Base-by-base conservation (phyloP, 495 filamentous ascomycete species). In the Gamarada debralockiae region DNA sequence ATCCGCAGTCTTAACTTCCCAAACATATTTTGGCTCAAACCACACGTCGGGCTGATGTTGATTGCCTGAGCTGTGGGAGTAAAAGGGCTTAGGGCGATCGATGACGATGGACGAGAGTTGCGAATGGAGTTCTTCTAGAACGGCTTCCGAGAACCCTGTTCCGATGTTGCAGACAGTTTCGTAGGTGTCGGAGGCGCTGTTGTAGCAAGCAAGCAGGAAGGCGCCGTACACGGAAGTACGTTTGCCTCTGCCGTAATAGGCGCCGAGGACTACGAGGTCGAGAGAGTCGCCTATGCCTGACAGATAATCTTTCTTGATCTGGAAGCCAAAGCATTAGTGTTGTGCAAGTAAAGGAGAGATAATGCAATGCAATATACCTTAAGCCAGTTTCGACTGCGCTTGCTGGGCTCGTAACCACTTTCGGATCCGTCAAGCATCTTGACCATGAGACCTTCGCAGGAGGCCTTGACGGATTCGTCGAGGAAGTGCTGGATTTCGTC, bases 121-220 rank as follows among this genome's bases (percentile, higher is more conserved):
- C 10, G 73, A 69, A 72, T 98, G 84, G 9, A 97, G 73, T 41
- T 90, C 86, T 60, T 95, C 86, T 3, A 98, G 82, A 3, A 87
- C 73, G 2, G 79, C 85, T 69, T 98, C 93, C 3, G 86, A 92
- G 69, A 98, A 98, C 1, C 93, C 93, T 2, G 93, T 98, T 53
- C 93, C 93, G 58, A 98, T 97, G 65, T 98, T 98, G 79, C 95
- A 98, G 21, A 97, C 85, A 0, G 89, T 93, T 69, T 98, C 95
- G 70, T 91, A 97, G 9, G 68, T 83, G 49, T 98, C 86, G 13
- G 73, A 78, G 36, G 65, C 73, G 2, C 84, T 66, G 69, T 96
- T 97, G 74, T 95, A 96, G 67, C 92, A 96, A 1, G 92, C 95
- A 0, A 98, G 75, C 13, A 97, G 77, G 77, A 97, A 98, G 22